These are phyloP conservation scores for Coffea canephora DNA, from an alignment of 257 asterid species.

Conservation along the genomic window DNA sequence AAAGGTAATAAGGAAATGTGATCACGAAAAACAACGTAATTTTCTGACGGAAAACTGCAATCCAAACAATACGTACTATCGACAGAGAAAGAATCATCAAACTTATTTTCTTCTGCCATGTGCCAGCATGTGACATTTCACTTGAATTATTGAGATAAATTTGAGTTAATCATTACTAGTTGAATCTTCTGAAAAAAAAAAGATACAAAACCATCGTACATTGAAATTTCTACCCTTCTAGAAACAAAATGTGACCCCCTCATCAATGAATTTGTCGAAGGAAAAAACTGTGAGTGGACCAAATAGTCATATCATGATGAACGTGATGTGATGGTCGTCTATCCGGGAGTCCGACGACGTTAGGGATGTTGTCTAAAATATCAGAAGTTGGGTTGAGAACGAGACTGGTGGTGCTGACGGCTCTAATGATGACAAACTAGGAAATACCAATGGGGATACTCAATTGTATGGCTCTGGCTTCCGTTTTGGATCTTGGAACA, in stretches of 20 bases:
- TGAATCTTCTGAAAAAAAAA: background rate
- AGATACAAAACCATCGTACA: too few species aligned
- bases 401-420: slow-evolving; percentile 27
- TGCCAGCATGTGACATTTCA: too few species aligned
- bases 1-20: too few species aligned
- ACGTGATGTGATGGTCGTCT: background rate
- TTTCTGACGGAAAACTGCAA: too few species aligned
- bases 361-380: slow-evolving; percentile 55
- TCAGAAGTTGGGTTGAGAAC: slow-evolving; percentile 39
- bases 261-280: too few species aligned
- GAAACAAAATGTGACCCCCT: too few species aligned
- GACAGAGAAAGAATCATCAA: background rate
- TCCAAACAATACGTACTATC: too few species aligned
- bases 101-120: background rate
- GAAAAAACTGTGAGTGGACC: too few species aligned
- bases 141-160: background rate
- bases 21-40: too few species aligned
- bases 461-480: slow-evolving; percentile 39
- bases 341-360: slow-evolving; percentile 38
- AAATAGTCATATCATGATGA: background rate
- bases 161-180: background rate
- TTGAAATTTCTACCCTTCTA: too few species aligned
- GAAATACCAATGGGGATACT: slow-evolving; percentile 28
- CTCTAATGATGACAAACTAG: slow-evolving; percentile 31
- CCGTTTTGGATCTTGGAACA: slow-evolving; percentile 55